Base-by-base conservation (phyloP, 345 rosid genomes). In the Eutrema yunnanense region DNA sequence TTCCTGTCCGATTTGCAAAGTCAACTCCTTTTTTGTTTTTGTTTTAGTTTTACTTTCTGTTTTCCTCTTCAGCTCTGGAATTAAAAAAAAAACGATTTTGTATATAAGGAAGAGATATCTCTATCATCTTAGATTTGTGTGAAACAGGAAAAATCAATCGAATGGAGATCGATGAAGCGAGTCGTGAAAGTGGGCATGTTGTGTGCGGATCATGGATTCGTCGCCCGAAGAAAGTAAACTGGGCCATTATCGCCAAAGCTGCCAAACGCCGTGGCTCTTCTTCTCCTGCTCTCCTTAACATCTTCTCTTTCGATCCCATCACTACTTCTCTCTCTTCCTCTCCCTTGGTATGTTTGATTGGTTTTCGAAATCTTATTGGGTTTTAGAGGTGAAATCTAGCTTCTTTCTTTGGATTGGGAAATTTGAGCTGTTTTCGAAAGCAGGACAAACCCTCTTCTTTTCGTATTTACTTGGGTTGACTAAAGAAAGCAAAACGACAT, bases 141-240 rank as follows among this genome's bases (percentile, higher is more conserved):
- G 30, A 53, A 60, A 9, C 9, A 4, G 29, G 8, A 44, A 68
- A 27, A 56, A 46, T 41, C 6, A 11, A 55, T 8, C 13, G 64
- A 75, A 71, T 77, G 76, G 76, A 71, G 72, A 71, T 65, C 27
- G 76, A 71, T 43, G 71, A 86, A 87, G 92, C 88, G 81, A 51
- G 77, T 34, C 41, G 81, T 66, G 72, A 80, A 41, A 78, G 62
- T 78, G 79, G 78, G 41, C 49, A 70, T 77, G 89, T 89, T 62
- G 82, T 86, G 47, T 89, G 91, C 65, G 95, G 96, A 62, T 86
- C 98, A 72, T 91, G 98, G 98, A 89, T 94, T 84, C 90, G 93
- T 60, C 83, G 92, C 42, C 92, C 95, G 50, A 96, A 86, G 82
- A 89, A 85, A 67, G 77, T 82, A 51, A 84, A 78, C 72, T 75